These are phyloP conservation scores for Podila epigama DNA, from an alignment of 192 early-diverging fungal species.

Conservation along the genomic window DNA sequence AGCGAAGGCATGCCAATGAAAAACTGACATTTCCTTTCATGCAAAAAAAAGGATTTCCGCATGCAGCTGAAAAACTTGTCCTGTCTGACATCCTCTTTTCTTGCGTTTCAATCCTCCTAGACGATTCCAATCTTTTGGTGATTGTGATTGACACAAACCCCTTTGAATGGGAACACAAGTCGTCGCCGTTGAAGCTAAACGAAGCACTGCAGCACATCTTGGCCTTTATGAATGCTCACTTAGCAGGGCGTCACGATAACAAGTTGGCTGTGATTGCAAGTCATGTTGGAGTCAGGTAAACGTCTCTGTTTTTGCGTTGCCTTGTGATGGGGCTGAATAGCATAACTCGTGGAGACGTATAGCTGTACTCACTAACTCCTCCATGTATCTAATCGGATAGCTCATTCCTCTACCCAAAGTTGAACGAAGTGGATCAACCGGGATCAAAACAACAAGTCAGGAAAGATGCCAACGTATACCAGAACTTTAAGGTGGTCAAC, in stretches of 20 bases:
- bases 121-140: constrained; percentile 81
- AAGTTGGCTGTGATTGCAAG: constrained; percentile 85
- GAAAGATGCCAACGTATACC: constrained; percentile 64
- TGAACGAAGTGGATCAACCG: constrained; percentile 16
- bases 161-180: constrained; percentile 69
- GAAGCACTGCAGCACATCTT: constrained; percentile 79
- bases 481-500: constrained; percentile 59
- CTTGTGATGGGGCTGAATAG: no score
- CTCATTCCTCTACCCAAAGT: constrained; percentile 64
- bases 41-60: no score
- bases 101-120: constrained; percentile 44
- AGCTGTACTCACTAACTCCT: not conserved
- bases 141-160: constrained; percentile 87
- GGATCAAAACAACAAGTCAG: constrained; percentile 32
- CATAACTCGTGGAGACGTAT: no score
- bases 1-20: constrained; percentile 31
- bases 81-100: no score
- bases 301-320: no score
- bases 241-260: constrained; percentile 90
- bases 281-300: constrained; percentile 64
- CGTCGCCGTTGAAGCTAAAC: constrained; percentile 62
- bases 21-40: not conserved
- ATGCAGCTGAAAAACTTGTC: no score
- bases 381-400: constrained; percentile 20
- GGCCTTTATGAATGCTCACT: constrained; percentile 92